phyloP scores from a whole-genome alignment of 1,139 yeast genomes.

The Wickerhamomyces sp. region DNA sequence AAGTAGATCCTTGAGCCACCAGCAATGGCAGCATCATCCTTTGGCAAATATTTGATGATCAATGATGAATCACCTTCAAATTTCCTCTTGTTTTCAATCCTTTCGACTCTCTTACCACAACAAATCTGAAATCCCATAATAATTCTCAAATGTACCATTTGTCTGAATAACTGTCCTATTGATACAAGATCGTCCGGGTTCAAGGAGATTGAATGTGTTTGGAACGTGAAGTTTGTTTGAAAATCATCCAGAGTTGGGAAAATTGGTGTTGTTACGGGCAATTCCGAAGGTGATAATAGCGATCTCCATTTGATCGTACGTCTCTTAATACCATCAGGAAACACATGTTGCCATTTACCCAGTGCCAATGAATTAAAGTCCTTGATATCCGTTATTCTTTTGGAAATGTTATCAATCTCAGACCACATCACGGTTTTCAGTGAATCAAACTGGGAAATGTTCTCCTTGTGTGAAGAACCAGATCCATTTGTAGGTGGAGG shows the following conservation, averaged over 20 bases:
- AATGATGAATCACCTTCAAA: constrained; percentile 46
- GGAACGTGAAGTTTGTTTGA: constrained; percentile 51
- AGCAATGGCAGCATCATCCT: constrained; percentile 32
- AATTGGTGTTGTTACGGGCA: constrained; percentile 74
- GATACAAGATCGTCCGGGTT: constrained; percentile 37
- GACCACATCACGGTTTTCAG: constrained; percentile 47
- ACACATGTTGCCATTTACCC: constrained; percentile 85
- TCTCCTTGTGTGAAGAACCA: constrained; percentile 4
- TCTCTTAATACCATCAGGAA: constrained; percentile 63
- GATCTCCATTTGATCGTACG: constrained; percentile 89
- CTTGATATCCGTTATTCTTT: constrained; percentile 42
- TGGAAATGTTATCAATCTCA: constrained; percentile 64
- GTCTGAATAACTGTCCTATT: constrained; percentile 65
- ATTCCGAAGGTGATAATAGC: constrained; percentile 84
- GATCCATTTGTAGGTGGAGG: constrained; percentile 6
- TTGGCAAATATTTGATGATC: constrained; percentile 17
- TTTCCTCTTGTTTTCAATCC: constrained; percentile 57
- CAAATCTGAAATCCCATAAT: constrained; percentile 90
- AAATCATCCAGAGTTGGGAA: constrained; percentile 72
- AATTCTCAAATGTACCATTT: constrained; percentile 80
- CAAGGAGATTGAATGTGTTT: constrained; percentile 35
- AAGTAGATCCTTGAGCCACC: constrained; percentile 69
- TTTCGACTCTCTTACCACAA: constrained; percentile 59
- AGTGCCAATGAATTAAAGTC: constrained; percentile 39
- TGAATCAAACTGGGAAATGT: constrained; percentile 16